Conservation (phyloP, 2,329 filamentous ascomycete species). For the Mariannaea elegans region DNA sequence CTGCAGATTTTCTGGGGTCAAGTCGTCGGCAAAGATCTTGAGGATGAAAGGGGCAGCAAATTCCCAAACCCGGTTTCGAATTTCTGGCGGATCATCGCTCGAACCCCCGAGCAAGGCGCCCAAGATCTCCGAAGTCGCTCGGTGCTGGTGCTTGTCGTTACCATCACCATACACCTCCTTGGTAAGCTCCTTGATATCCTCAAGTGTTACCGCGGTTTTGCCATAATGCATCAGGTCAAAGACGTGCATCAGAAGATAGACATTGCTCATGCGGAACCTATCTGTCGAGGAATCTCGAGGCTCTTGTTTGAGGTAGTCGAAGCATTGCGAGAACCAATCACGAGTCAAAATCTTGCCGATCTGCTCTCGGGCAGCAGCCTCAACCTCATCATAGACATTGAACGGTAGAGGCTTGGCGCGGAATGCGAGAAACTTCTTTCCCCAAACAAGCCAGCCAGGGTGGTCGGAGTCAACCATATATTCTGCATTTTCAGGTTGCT, state of each 20-base stretch:
- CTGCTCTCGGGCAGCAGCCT: conserved; percentile 76
- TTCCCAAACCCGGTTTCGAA: conserved; percentile 82
- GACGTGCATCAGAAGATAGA: conserved; percentile 85
- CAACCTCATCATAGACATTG: conserved; percentile 80
- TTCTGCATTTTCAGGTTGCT: conserved; percentile 71
- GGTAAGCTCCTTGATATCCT: conserved; percentile 86
- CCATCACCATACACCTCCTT: conserved; percentile 86
- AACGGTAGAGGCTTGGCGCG: conserved; percentile 75
- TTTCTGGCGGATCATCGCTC: conserved; percentile 77
- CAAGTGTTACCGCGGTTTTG: conserved; percentile 79
- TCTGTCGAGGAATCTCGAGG: conserved; percentile 84
- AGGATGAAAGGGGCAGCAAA: conserved; percentile 91
- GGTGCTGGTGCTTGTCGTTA: conserved; percentile 96
- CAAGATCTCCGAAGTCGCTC: conserved; percentile 92
- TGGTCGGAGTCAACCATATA: conserved; percentile 94
- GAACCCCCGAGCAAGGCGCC: conserved; percentile 85
- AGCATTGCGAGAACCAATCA: conserved; percentile 87
- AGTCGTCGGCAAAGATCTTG: conserved; percentile 85
- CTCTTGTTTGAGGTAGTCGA: conserved; percentile 95
- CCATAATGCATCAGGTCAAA: conserved; percentile 90
- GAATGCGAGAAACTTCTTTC: conserved; percentile 83
- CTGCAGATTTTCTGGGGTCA: conserved; percentile 91
- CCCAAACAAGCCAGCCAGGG: conserved; percentile 97
- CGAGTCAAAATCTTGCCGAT: conserved; percentile 84
- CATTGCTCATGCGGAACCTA: conserved; percentile 88